Conservation (phyloP, 768 basidiomycete genomes). For the Calvatia gigantea region DNA sequence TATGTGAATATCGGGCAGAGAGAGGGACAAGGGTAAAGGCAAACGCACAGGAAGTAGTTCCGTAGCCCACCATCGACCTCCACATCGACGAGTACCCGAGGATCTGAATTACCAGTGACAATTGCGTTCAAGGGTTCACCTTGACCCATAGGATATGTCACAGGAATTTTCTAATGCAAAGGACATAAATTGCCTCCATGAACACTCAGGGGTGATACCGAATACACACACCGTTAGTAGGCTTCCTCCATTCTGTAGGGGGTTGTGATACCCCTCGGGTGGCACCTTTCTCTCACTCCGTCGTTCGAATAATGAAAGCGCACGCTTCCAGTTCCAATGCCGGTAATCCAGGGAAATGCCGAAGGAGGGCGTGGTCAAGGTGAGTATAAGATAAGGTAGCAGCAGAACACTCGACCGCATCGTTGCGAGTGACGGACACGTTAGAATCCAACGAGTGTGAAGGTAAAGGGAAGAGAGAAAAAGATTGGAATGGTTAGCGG, state of each 20-base stretch:
- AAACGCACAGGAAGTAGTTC: slow-evolving; percentile 77
- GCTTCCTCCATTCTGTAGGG: slow-evolving; percentile 53
- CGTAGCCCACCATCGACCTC: slow-evolving; percentile 66
- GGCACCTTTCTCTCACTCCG: slow-evolving; percentile 33
- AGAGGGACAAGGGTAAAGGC: background rate
- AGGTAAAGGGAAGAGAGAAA: background rate
- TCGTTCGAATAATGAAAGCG: background rate
- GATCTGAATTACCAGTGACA: slow-evolving; percentile 72
- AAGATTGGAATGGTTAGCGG: background rate
- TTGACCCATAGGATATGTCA: slow-evolving; percentile 65
- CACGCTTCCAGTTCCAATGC: slow-evolving; percentile 16
- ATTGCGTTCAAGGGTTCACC: slow-evolving; percentile 89
- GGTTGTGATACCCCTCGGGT: slow-evolving; percentile 57
- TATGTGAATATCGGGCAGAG: background rate
- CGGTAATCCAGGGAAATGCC: slow-evolving; percentile 15
- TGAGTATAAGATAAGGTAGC: slow-evolving; percentile 16
- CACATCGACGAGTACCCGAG: slow-evolving; percentile 58
- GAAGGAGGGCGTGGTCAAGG: slow-evolving; percentile 17
- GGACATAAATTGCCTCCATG: background rate
- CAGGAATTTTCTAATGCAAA: slow-evolving; percentile 39
- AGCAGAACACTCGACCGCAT: slow-evolving; percentile 15
- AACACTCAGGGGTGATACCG: background rate
- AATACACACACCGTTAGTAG: slow-evolving; percentile 61
- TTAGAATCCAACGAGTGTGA: no score
- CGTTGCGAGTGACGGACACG: background rate